Evolutionary conservation across 306 rosid genomes (phyloP), one percentile per base, ranked within the genome.

Genomic region (Quercus aquifolioides): DNA sequence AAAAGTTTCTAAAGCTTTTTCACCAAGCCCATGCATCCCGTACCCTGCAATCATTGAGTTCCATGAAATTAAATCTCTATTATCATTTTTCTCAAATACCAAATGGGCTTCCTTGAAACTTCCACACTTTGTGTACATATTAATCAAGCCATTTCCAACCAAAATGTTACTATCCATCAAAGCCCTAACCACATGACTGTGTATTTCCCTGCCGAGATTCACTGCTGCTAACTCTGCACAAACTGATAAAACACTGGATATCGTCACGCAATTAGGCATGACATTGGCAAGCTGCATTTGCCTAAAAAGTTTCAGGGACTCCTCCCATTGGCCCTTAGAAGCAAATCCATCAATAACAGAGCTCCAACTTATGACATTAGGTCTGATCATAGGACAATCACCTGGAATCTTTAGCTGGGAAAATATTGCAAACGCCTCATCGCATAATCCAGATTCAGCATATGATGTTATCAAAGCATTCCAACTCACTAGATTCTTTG

Each of bases 311-410:
- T 88, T 89, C 63, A 92, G 78, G 17, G 97, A 85, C 82, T 87
- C 85, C 84, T 86, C 90, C 21, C 85, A 78, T 57, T 68, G 80
- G 71, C 96, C 91, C 11, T 76, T 75, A 23, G 85, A 84, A 71
- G 93, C 88, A 88, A 88, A 89, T 59, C 93, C 92, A 81, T 83
- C 74, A 25, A 94, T 92, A 68, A 89, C 84, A 26, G 97, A 88
- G 75, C 94, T 89, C 97, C 96, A 94, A 88, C 91, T 94, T 86
- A 92, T 76, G 65, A 94, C 90, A 82, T 91, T 91, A 28, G 98
- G 94, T 56, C 85, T 89, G 80, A 84, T 17, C 13, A 19, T 20
- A 33, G 84, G 79, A 84, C 70, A 63, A 49, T 62, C 81, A 74
- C 54, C 76, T 12, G 74, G 78, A 58, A 84, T 77, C 74, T 80